Conservation (phyloP, 176 grass and related monocot species). For the Triticum timopheevii region DNA sequence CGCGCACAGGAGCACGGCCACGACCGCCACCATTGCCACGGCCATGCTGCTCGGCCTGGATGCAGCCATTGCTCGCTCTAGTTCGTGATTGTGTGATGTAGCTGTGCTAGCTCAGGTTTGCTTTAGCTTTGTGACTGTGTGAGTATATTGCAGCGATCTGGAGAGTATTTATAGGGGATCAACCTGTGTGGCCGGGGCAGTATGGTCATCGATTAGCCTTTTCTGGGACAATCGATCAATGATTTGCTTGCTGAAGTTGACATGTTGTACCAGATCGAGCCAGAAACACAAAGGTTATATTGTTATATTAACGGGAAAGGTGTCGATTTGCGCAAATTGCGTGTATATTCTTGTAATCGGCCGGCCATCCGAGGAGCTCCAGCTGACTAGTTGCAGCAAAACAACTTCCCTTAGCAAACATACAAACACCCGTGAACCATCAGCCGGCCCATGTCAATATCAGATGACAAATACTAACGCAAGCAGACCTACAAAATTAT, state of each 20-base stretch:
- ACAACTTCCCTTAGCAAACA: background rate
- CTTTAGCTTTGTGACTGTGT: background rate
- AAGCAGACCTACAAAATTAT: background rate
- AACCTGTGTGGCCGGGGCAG: no score
- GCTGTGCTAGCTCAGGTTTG: background rate
- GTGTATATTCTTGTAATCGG: background rate
- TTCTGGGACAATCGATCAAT: background rate
- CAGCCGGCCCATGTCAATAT: background rate
- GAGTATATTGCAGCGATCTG: background rate
- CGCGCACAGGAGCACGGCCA: background rate
- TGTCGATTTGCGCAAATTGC: background rate
- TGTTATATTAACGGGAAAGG: no score
- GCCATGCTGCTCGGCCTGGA: background rate
- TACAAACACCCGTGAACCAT: background rate
- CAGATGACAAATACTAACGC: background rate
- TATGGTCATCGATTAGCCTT: background rate
- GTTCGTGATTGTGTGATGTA: background rate
- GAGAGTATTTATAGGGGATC: background rate
- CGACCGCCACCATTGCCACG: background rate
- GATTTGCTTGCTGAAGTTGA: background rate
- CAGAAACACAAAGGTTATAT: no score
- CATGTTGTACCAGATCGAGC: background rate
- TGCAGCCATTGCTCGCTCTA: background rate
- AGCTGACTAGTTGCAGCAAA: slow-evolving; percentile 8
- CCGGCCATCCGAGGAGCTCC: background rate